Conservation (phyloP, 2,329 filamentous ascomycete genomes). For the Didymella sp. region DNA sequence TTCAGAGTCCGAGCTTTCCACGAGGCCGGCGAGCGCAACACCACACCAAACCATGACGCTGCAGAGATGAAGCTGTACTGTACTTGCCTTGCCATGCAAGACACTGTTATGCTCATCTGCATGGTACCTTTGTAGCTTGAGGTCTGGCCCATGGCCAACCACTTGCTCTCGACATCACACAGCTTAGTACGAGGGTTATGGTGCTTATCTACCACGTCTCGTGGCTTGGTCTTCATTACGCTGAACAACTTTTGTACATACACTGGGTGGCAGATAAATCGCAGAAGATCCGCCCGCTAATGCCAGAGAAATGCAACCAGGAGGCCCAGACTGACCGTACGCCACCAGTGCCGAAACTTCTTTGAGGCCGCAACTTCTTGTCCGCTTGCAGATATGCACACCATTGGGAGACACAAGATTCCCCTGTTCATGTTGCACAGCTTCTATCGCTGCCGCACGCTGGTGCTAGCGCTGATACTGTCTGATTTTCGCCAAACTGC, state of each 20-base stretch:
- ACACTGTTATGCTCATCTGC: not conserved
- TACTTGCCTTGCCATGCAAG: not conserved
- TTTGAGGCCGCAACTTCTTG: constrained; percentile 5
- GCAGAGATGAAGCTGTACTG: not conserved
- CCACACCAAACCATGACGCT: not conserved
- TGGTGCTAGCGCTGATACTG: constrained; percentile 1
- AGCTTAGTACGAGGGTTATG: not conserved
- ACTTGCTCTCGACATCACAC: not conserved
- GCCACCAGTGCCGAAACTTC: constrained; percentile 11
- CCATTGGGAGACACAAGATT: not conserved
- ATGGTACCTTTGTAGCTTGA: not conserved
- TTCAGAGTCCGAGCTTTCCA: constrained; percentile 6
- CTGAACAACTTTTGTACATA: constrained; percentile 13
- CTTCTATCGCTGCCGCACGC: not conserved
- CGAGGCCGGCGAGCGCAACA: constrained; percentile 2
- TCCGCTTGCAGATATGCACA: constrained; percentile 18
- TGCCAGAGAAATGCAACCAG: constrained; percentile 19
- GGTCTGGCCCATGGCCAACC: not conserved
- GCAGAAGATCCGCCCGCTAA: constrained; percentile 17
- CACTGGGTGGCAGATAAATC: not conserved
- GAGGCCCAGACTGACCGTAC: not conserved
- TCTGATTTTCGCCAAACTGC: constrained; percentile 11
- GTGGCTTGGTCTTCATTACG: constrained; percentile 2
- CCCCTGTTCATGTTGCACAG: not conserved
- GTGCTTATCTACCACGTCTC: not conserved